Conservation (phyloP, 345 rosid genomes). For the Anacardium occidentale region DNA sequence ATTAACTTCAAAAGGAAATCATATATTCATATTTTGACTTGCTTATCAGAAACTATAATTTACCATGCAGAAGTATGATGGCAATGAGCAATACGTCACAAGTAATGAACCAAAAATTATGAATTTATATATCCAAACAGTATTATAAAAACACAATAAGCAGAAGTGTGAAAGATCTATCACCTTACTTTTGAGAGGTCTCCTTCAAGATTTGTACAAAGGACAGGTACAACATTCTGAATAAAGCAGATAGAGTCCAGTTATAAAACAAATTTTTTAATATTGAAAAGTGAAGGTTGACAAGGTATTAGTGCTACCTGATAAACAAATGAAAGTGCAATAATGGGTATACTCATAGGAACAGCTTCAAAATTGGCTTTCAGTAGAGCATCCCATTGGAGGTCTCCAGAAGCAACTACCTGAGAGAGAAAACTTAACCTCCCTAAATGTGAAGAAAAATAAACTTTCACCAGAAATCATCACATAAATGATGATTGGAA, state of each 20-base stretch:
- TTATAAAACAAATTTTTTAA: slow-evolving; percentile 19
- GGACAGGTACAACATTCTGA: slow-evolving; percentile 94
- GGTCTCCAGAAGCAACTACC: slow-evolving; percentile 73
- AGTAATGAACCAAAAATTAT: not conserved
- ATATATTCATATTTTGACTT: not conserved
- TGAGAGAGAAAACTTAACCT: slow-evolving; percentile 30
- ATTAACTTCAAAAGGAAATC: not conserved
- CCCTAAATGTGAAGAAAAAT: not conserved
- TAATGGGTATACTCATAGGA: slow-evolving; percentile 97
- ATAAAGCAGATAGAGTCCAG: slow-evolving; percentile 20
- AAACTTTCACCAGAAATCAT: slow-evolving; percentile 2
- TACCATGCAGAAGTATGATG: not conserved
- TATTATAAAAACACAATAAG: not conserved
- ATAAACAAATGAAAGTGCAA: slow-evolving; percentile 89
- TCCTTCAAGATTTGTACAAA: slow-evolving; percentile 95
- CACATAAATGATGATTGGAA: not conserved
- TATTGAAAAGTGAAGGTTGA: slow-evolving; percentile 13
- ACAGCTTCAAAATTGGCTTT: slow-evolving; percentile 85
- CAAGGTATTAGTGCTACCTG: slow-evolving; percentile 53
- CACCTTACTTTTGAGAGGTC: slow-evolving; percentile 94
- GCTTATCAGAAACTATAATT: not conserved
- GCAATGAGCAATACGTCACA: not conserved
- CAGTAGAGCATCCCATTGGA: slow-evolving; percentile 75
- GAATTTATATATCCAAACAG: not conserved
- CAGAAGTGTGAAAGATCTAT: slow-evolving; percentile 26